Base-by-base conservation (phyloP, 768 basidiomycete species). In the Tubosaeta sp. region DNA sequence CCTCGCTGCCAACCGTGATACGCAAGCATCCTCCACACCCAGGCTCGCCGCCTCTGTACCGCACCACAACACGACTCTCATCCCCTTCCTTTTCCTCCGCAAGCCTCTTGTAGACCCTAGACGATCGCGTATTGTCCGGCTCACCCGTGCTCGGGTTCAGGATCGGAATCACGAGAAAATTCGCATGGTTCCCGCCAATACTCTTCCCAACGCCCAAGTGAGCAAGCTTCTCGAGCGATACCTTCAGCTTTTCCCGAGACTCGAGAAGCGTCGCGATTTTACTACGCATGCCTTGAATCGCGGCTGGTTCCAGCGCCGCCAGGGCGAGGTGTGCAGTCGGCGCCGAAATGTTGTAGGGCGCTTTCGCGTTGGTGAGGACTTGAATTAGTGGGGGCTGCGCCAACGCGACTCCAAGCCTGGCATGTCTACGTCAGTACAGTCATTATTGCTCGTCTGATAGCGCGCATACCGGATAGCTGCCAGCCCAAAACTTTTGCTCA, bases 401-500 rank as follows among this genome's bases (percentile, higher is more conserved):
- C 50, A 97, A 73, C 0, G 92, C 91, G 43, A 95, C 82, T 0
- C 97, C 97, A 26, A 99, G 76, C 43, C 93, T 97, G 63, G 7
- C 29, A 31, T 46, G 46, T 42, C 25, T 27, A 19, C 9, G 31
- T 53, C 8, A 52, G 46, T 25, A 12, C 37, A 42, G 29, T 2
- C 1, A 25, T 1, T 17, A 6, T 17, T 42, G n/a, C 14, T 37
- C 19, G 12, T 22, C 22, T 22, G 22, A 22, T 22, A 22, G 22
- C 22, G 3, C 22, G 22, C 22, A 22, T 29, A 5, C 13, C 33
- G 19, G 19, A 42, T 3, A 29, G 7, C 1, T 3, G 3, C 97
- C 11, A 99, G 75, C 1, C 95, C 97, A 58, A 97, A 97, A 59
- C 93, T 86, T 65, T 98, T 99, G 71, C 92, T 95, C 34, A 98